These are phyloP conservation scores for Tuber borchii DNA, from an alignment of 495 filamentous ascomycete species.

Conservation along the genomic window DNA sequence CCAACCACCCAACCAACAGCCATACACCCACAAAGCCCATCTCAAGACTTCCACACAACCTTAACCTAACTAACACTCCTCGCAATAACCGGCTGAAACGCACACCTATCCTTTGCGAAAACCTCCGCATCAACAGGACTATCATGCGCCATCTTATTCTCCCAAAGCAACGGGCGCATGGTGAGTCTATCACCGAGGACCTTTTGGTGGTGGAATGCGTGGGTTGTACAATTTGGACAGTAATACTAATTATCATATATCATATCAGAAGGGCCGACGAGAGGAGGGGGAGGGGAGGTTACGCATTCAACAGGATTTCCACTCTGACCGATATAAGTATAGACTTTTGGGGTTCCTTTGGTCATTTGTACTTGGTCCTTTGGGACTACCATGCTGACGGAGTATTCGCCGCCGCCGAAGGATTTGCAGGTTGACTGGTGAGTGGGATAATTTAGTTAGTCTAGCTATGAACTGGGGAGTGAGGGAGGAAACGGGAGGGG, in stretches of 20 bases:
- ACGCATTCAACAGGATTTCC: slow-evolving; percentile 28
- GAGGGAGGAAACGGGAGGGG: too few species aligned
- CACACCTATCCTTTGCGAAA: slow-evolving; percentile 22
- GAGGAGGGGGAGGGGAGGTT: background rate
- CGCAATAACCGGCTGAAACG: slow-evolving; percentile 28
- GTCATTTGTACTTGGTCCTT: slow-evolving; percentile 27
- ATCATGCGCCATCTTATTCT: slow-evolving; percentile 15
- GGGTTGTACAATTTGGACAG: slow-evolving; percentile 27
- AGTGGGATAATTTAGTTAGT: background rate
- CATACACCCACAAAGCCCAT: background rate
- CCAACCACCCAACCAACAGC: background rate
- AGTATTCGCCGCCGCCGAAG: slow-evolving; percentile 33
- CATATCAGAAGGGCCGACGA: background rate
- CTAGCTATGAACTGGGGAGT: background rate
- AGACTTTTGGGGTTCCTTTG: slow-evolving; percentile 26
- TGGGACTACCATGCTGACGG: slow-evolving; percentile 31
- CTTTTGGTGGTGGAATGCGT: slow-evolving; percentile 28
- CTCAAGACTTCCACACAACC: slow-evolving; percentile 12
- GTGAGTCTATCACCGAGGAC: slow-evolving; percentile 19
- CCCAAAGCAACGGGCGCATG: slow-evolving; percentile 21
- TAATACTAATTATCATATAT: slow-evolving; percentile 12
- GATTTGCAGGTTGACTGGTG: slow-evolving; percentile 19
- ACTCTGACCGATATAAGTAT: slow-evolving; percentile 28
- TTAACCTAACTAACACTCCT: slow-evolving; percentile 14
- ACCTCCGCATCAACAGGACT: slow-evolving; percentile 24